These are phyloP conservation scores for Ophiostoma piceae DNA, from an alignment of 2,329 filamentous ascomycete species.

Conservation along the genomic window DNA sequence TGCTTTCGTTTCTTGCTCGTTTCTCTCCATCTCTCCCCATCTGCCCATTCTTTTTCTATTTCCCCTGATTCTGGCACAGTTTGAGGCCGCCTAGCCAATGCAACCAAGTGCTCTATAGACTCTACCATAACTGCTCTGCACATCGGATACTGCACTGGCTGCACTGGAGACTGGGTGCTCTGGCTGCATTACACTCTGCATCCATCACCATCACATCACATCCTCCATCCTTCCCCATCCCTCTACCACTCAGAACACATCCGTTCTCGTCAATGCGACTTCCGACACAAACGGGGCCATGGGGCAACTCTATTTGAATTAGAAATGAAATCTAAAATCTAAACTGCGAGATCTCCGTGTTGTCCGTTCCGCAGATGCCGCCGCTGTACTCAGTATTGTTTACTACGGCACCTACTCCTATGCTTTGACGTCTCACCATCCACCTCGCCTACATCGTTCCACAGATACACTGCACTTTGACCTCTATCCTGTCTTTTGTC, in stretches of 20 bases:
- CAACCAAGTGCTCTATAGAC: not conserved
- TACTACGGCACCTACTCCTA: not conserved
- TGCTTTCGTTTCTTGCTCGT: not conserved
- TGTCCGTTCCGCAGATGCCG: not conserved
- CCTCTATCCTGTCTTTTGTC: not conserved
- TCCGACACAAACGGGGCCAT: conserved; percentile 2
- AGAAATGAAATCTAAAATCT: not conserved
- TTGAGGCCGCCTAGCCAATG: conserved; percentile 14
- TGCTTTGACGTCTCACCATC: not conserved
- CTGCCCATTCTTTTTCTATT: not conserved
- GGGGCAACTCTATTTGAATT: not conserved
- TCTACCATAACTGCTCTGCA: not conserved
- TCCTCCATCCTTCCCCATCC: not conserved
- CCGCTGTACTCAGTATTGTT: not conserved
- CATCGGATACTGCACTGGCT: not conserved
- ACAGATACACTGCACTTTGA: not conserved
- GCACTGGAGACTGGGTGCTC: too few species aligned
- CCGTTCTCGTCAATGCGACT: conserved; percentile 1
- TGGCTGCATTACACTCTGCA: too few species aligned
- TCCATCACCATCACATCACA: conserved; percentile 9
- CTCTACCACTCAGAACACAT: not conserved
- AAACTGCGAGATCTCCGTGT: not conserved
- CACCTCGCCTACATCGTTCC: not conserved
- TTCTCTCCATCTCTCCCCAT: not conserved
- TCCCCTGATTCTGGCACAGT: conserved; percentile 7